phyloP scores from a whole-genome alignment of 2,329 filamentous ascomycete genomes.

The Curvularia sp. region DNA sequence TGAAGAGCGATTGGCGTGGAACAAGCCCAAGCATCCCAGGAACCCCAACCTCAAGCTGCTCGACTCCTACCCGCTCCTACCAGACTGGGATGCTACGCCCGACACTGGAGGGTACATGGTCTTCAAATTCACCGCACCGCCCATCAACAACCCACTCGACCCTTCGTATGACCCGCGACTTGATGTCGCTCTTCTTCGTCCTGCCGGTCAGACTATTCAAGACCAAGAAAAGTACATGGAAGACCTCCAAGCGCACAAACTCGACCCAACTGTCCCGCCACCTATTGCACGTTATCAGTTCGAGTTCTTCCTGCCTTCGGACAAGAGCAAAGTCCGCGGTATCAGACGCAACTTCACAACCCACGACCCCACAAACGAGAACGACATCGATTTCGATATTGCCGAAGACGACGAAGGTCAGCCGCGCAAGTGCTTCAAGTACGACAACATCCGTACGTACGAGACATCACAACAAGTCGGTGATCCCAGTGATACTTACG shows the following conservation, averaged over 20 bases:
- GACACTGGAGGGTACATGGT: conserved; percentile 66
- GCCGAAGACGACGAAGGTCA: conserved; percentile 55
- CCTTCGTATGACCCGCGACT: conserved; percentile 64
- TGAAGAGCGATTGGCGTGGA: conserved; percentile 66
- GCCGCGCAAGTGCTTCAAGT: conserved; percentile 61
- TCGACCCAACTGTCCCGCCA: conserved; percentile 59
- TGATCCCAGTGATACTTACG: conserved; percentile 61
- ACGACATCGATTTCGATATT: conserved; percentile 44
- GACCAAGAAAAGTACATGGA: conserved; percentile 60
- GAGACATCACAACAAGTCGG: conserved; percentile 63
- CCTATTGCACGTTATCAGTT: conserved; percentile 65
- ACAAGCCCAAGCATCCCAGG: conserved; percentile 64
- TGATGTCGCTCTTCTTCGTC: conserved; percentile 65
- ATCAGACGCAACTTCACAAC: conserved; percentile 65
- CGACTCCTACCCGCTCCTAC: conserved; percentile 66
- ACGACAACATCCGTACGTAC: conserved; percentile 66
- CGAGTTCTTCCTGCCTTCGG: conserved; percentile 65
- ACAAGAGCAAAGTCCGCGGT: conserved; percentile 55
- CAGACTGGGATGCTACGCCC: conserved; percentile 67
- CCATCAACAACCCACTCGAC: conserved; percentile 56
- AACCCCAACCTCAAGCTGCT: conserved; percentile 65
- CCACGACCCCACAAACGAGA: conserved; percentile 60
- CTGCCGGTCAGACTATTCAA: conserved; percentile 61
- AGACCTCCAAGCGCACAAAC: conserved; percentile 51
- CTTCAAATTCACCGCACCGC: conserved; percentile 68